Percentiles rank a stretch among this genome's conserved stretches.
phyloP scores from a whole-genome alignment of 2,329 filamentous ascomycete species.

The Penicillium sp. region DNA sequence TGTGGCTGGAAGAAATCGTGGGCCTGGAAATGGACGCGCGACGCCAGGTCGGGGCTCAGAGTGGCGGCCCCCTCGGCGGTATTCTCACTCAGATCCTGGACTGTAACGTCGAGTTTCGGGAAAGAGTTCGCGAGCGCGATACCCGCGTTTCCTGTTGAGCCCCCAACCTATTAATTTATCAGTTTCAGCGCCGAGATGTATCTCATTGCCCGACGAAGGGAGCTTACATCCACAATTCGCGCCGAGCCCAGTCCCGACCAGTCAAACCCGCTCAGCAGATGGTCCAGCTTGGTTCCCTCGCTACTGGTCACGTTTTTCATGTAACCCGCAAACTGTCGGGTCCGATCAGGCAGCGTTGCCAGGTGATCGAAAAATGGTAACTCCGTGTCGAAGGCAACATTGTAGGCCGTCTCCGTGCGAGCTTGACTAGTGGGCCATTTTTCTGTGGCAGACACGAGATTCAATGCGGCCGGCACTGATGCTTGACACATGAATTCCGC shows the following conservation, averaged over 20 bases:
- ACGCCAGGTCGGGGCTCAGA: background rate
- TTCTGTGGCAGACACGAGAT: background rate
- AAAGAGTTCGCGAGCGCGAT: constrained; percentile 51
- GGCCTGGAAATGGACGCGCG: constrained; percentile 3
- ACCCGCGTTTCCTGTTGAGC: constrained; percentile 60
- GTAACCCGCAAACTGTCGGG: background rate
- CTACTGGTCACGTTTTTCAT: constrained; percentile 52
- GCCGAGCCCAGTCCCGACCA: constrained; percentile 50
- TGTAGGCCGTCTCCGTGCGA: background rate
- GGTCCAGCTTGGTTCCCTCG: constrained; percentile 57
- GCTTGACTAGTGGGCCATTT: background rate
- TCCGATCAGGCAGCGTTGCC: constrained; percentile 1
- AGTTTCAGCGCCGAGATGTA: background rate
- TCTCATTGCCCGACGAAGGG: background rate
- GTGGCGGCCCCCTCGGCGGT: background rate
- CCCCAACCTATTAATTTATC: constrained; percentile 42
- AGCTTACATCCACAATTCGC: constrained; percentile 53
- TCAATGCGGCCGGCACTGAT: background rate
- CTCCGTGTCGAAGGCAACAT: background rate
- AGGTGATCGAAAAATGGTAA: constrained; percentile 6
- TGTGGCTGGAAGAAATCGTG: constrained; percentile 6
- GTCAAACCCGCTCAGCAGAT: constrained; percentile 58
- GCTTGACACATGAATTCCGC: background rate
- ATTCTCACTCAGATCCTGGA: background rate
- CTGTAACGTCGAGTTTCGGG: background rate